Conservation (phyloP, 169 alveolate genomes). For the Cryptosporidium canis region DNA sequence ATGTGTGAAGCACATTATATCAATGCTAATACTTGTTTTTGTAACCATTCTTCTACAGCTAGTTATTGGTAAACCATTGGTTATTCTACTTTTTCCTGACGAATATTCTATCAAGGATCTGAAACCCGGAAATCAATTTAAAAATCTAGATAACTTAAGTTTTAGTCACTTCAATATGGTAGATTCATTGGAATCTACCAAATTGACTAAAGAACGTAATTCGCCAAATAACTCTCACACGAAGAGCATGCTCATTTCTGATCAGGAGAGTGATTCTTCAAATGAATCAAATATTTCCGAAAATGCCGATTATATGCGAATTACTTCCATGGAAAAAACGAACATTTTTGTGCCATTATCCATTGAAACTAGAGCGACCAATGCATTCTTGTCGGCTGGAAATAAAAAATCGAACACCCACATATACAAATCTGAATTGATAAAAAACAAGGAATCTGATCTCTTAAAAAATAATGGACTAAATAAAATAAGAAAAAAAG, state of each 20-base stretch:
- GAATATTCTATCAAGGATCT: too few species aligned
- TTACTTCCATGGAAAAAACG: background rate
- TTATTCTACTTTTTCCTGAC: too few species aligned
- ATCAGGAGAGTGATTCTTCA: background rate
- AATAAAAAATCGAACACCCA: background rate
- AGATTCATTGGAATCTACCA: too few species aligned
- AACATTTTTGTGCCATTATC: background rate
- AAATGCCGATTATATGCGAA: background rate
- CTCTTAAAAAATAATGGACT: background rate
- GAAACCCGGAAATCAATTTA: too few species aligned
- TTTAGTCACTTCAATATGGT: too few species aligned
- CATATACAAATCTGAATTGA: background rate
- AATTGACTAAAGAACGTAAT: background rate
- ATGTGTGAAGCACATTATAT: too few species aligned
- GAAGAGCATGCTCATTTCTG: background rate
- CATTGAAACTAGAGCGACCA: background rate
- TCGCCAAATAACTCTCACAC: background rate
- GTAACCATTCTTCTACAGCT: too few species aligned
- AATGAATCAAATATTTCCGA: background rate
- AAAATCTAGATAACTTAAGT: too few species aligned
- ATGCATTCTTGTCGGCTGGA: background rate
- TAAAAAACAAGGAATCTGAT: background rate
- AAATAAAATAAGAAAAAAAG: background rate
- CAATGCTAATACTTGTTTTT: too few species aligned
- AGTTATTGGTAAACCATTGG: too few species aligned